Evolutionary conservation across 495 filamentous ascomycete species (phyloP), one percentile per base, ranked within the genome.

Genomic region (Aspergillus egyptiacus): DNA sequence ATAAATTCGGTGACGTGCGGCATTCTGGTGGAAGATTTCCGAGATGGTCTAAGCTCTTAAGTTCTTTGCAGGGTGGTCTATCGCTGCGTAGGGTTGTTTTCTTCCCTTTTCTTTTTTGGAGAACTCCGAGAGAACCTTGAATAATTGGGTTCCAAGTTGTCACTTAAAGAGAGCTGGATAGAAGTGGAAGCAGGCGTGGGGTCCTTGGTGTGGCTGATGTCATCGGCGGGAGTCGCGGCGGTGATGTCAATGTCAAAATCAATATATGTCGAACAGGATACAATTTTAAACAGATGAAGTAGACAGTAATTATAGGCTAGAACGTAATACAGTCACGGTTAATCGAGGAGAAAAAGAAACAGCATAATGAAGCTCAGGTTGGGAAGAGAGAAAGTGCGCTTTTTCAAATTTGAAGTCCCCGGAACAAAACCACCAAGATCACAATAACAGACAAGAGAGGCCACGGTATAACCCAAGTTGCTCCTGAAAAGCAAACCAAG

Each of bases 361-460:
- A n/a, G n/a, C 52, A 54, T 37, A 55, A 57, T 53, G 61, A 47
- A 50, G 42, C 17, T 45, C 32, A 49, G 51, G 30, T 23, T 40
- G 28, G 13, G 32, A n/a, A n/a, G n/a, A n/a, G n/a, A n/a, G n/a
- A 36, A 18, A 15, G 46, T 32, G 48, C 41, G 60, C 62, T 67
- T 65, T n/a, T 66, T 63, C 62, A 62, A 68, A 72, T 67, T n/a
- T n/a, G n/a, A n/a, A 65, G 54, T 74, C 48, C 40, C 51, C 51
- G 57, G 63, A 60, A 48, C 50, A 38, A 55, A 57, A 62, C 58
- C 54, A 59, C 61, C 55, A 59, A 50, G 61, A 60, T 64, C 64
- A 62, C 64, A 62, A 53, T 63, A 36, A 53, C 28, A 39, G 36
- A 54, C 35, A 53, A 60, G 45, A 33, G 6, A 50, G 33, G 32